phyloP scores from a whole-genome alignment of 1,284 basidiomycete genomes.

The Paramarasmius palmivorus region DNA sequence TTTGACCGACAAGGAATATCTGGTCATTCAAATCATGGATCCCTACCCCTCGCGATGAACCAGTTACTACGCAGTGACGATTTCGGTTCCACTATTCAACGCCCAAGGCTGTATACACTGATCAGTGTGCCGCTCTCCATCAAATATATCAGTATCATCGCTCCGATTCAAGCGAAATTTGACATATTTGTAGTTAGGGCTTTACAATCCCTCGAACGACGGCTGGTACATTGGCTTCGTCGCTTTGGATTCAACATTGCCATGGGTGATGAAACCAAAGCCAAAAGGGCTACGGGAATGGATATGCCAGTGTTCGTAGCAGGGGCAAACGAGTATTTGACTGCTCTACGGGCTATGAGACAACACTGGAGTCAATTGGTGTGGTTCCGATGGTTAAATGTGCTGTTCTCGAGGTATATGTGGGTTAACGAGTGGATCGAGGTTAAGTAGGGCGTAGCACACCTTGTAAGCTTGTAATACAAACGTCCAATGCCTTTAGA shows the following conservation, averaged over 20 bases:
- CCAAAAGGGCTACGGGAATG: conserved; percentile 13
- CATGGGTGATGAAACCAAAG: not conserved
- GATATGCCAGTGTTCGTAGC: conserved; percentile 51
- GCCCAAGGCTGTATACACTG: conserved; percentile 57
- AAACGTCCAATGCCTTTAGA: no score
- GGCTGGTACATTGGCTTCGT: conserved; percentile 10
- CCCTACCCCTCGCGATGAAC: conserved; percentile 61
- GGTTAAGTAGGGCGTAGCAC: conserved; percentile 18
- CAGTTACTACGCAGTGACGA: conserved; percentile 36
- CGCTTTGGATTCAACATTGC: not conserved
- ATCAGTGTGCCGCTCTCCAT: conserved; percentile 53
- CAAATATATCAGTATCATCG: conserved; percentile 64
- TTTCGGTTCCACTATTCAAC: conserved; percentile 23
- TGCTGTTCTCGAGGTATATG: conserved; percentile 86
- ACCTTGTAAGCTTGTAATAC: not conserved
- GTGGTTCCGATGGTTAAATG: conserved; percentile 91
- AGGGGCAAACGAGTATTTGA: conserved; percentile 54
- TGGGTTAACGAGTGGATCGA: conserved; percentile 86
- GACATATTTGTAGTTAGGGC: conserved; percentile 29
- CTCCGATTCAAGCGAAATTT: conserved; percentile 48
- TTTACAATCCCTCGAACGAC: conserved; percentile 21
- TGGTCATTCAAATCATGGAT: conserved; percentile 87
- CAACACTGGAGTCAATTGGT: conserved; percentile 78
- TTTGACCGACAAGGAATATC: conserved; percentile 88
- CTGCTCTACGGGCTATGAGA: conserved; percentile 70